Evolutionary conservation across 2,329 filamentous ascomycete species (phyloP).

Genomic region (Beauveria rudraprayagi): DNA sequence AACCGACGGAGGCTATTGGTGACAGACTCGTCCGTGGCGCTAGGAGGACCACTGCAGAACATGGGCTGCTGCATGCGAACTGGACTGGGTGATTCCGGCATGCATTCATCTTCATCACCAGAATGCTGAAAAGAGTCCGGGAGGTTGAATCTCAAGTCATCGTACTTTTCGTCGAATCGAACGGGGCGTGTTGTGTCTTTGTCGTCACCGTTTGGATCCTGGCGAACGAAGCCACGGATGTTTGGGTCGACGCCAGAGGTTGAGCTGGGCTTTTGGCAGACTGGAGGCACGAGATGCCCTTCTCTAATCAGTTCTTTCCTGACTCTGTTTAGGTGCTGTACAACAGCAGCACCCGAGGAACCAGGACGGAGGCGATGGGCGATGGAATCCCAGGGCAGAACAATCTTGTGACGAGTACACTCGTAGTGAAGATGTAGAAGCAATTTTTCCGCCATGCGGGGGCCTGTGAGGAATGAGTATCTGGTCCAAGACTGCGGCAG

Average conservation of each 20-base stretch:
- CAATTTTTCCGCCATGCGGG: conserved; percentile 39
- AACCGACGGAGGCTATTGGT: neutral
- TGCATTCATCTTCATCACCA: neutral
- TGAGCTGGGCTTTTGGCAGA: conserved; percentile 19
- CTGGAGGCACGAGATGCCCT: conserved; percentile 35
- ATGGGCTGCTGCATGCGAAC: neutral
- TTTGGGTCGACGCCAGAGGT: conserved; percentile 16
- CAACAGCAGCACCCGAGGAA: conserved; percentile 29
- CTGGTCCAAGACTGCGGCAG: neutral
- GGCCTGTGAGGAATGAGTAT: conserved; percentile 23
- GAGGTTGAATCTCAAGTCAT: conserved; percentile 25
- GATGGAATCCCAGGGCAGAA: conserved; percentile 31
- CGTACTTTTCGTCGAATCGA: conserved; percentile 23
- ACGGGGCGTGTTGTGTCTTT: conserved; percentile 22
- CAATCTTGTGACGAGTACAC: conserved; percentile 22
- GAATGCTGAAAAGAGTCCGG: conserved; percentile 16
- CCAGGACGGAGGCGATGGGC: conserved; percentile 35
- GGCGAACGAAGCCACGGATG: conserved; percentile 27
- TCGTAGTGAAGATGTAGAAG: conserved; percentile 35
- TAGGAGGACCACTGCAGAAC: neutral
- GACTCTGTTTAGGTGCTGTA: conserved; percentile 30
- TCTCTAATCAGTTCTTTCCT: conserved; percentile 27
- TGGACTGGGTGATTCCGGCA: conserved; percentile 1
- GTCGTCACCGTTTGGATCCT: conserved; percentile 19
- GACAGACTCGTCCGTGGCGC: conserved; percentile 4